phyloP scores from a whole-genome alignment of 768 basidiomycete species.

The Lentinus brumalis region DNA sequence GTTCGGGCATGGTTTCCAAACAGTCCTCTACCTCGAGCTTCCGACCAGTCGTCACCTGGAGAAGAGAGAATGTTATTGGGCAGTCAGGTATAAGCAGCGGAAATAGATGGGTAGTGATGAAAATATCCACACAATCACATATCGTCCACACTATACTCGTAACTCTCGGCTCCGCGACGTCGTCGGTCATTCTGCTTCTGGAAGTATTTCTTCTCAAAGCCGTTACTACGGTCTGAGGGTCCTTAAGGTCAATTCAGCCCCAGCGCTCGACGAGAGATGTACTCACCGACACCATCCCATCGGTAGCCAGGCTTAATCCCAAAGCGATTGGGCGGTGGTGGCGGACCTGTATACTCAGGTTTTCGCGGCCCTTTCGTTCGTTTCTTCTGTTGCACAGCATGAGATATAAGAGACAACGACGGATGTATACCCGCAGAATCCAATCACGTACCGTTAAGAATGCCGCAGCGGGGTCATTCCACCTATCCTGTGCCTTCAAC shows the following conservation, averaged over 20 bases:
- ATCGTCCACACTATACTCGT: conserved; percentile 89
- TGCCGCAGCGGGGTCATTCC: conserved; percentile 98
- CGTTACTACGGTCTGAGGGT: conserved; percentile 78
- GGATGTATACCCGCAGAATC: neutral
- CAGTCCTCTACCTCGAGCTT: too few relatives aligned
- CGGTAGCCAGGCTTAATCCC: conserved; percentile 93
- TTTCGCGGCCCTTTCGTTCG: conserved; percentile 70
- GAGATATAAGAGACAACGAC: neutral
- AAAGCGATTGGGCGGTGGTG: conserved; percentile 93
- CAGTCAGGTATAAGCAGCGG: neutral
- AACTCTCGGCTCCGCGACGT: conserved; percentile 69
- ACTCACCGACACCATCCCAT: conserved; percentile 97
- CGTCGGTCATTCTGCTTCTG: conserved; percentile 78
- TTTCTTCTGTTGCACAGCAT: conserved; percentile 59
- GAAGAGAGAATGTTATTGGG: too few relatives aligned
- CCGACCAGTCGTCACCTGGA: too few relatives aligned
- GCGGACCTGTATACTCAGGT: conserved; percentile 86
- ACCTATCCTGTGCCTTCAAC: conserved; percentile 75
- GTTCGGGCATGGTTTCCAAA: too few relatives aligned
- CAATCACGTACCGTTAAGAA: conserved; percentile 76
- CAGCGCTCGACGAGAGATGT: neutral
- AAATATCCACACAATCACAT: conserved; percentile 55
- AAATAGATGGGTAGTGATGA: neutral
- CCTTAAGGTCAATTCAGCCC: too few relatives aligned
- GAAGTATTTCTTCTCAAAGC: conserved; percentile 92